Base-by-base conservation (phyloP, 257 asterid genomes). In the Verbena officinalis region DNA sequence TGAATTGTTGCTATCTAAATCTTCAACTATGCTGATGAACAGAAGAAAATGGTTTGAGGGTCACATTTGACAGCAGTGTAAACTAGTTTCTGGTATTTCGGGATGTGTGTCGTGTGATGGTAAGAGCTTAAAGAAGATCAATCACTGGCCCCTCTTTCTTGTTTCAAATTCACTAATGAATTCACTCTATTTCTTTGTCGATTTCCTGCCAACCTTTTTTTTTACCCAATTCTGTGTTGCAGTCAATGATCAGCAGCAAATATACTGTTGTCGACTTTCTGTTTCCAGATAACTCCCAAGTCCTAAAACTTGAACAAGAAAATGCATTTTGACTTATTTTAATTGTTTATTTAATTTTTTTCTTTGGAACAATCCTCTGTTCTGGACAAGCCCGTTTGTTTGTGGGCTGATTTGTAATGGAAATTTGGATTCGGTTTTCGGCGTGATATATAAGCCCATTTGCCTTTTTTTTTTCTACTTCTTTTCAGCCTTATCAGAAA, bases 61-160 rank as follows among this genome's bases (percentile, higher is more conserved):
- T 19, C n/a, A 45, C n/a, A 21, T 33, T 22, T 33, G 65, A 50
- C 24, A 24, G 21, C 17, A 10, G 20, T 22, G 2, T 6, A 65
- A n/a, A 33, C 14, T 59, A 42, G 44, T 46, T 55, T 27, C 16
- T 12, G 0, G 14, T 34, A 20, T 68, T 74, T 55, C 23, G 58
- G 51, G 33, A 31, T 42, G 44, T 49, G 75, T 72, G 33, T 20
- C 33, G 44, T 49, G 75, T 72, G 78, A 69, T 64, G 50, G 57
- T 36, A 54, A 49, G 36, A 55, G 68, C 31, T 67, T 43, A 42
- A 30, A 34, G 58, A 36, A 51, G 38, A 63, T 52, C 73, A 68
- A 58, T 62, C 24, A 68, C 51, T 62, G 81, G 64, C 34, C 69
- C 69, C 33, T 34, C 44, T 5, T 48, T 33, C 24, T 55, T 44